phyloP scores from a whole-genome alignment of 176 grass and related monocot genomes.

The Bonia amplexicaulis region DNA sequence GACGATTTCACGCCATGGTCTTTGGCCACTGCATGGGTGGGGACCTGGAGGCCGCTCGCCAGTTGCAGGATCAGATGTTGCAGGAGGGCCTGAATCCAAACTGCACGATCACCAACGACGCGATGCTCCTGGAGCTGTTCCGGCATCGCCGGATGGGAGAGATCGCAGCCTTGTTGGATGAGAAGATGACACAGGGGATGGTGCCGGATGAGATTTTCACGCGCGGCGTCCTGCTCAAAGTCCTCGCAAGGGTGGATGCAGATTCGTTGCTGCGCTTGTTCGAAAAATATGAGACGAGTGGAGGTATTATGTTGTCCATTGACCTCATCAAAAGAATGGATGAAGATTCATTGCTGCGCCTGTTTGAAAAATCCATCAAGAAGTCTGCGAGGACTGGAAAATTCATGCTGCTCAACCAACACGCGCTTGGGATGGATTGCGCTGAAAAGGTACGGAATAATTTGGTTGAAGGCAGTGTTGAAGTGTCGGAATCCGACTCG shows the following conservation, averaged over 20 bases:
- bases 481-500: too few species aligned
- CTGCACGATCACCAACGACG: slow-evolving; percentile 42
- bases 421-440: slow-evolving; percentile 41
- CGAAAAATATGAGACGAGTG: not conserved
- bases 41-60: slow-evolving; percentile 39
- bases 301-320: slow-evolving; percentile 51
- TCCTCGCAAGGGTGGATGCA: too few species aligned
- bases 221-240: too few species aligned
- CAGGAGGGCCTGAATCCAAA: slow-evolving; percentile 23
- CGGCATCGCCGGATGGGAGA: slow-evolving; percentile 27
- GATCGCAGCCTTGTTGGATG: slow-evolving; percentile 28
- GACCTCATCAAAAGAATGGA: not conserved
- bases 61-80: slow-evolving; percentile 29
- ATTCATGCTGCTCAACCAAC: not conserved
- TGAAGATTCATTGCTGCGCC: too few species aligned
- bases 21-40: slow-evolving; percentile 35
- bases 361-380: too few species aligned
- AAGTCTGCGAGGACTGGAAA: too few species aligned
- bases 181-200: slow-evolving; percentile 28
- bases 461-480: slow-evolving; percentile 5
- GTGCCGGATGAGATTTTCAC: slow-evolving; percentile 38
- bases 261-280: slow-evolving; percentile 10
- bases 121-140: slow-evolving; percentile 41
- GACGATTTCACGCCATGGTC: slow-evolving; percentile 45
- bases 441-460: slow-evolving; percentile 36